phyloP scores from a whole-genome alignment of 2,329 filamentous ascomycete genomes.

The Colletotrichum viniferum region DNA sequence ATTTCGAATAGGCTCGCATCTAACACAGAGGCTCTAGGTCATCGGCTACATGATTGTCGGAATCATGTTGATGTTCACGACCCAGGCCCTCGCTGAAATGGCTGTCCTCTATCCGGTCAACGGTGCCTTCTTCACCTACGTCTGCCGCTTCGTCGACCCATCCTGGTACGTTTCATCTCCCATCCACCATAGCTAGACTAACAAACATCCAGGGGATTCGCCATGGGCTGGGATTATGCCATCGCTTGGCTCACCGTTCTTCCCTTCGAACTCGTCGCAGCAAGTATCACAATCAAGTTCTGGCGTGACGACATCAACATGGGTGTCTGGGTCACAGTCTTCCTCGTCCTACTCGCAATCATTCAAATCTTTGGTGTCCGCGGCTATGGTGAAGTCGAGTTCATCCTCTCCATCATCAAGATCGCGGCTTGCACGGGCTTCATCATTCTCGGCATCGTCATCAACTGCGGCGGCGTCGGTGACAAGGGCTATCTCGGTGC shows the following conservation, averaged over 20 bases:
- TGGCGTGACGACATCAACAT: slow-evolving; percentile 56
- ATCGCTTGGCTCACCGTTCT: slow-evolving; percentile 74
- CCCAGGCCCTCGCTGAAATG: slow-evolving; percentile 65
- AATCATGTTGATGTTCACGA: slow-evolving; percentile 64
- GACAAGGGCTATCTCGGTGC: slow-evolving; percentile 24
- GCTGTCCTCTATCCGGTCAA: slow-evolving; percentile 67
- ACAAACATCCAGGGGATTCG: slow-evolving; percentile 47
- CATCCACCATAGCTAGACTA: background rate
- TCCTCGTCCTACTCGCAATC: slow-evolving; percentile 47
- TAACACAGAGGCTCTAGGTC: slow-evolving; percentile 24
- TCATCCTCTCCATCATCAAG: slow-evolving; percentile 61
- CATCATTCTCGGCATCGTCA: slow-evolving; percentile 25
- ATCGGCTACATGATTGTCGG: slow-evolving; percentile 61
- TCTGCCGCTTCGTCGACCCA: slow-evolving; percentile 64
- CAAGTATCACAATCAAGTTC: slow-evolving; percentile 75
- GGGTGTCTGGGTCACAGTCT: slow-evolving; percentile 59
- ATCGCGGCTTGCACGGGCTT: slow-evolving; percentile 34
- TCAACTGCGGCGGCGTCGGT: slow-evolving; percentile 24
- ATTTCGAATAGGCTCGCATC: background rate
- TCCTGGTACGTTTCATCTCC: slow-evolving; percentile 44
- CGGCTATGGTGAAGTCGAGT: slow-evolving; percentile 66
- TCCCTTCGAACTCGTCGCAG: slow-evolving; percentile 73
- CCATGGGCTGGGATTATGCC: slow-evolving; percentile 55
- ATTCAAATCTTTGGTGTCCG: slow-evolving; percentile 55
- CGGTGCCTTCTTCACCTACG: slow-evolving; percentile 67